Evolutionary conservation across 163 green algal genomes (phyloP).

Genomic region (Prototheca stagnorum): DNA sequence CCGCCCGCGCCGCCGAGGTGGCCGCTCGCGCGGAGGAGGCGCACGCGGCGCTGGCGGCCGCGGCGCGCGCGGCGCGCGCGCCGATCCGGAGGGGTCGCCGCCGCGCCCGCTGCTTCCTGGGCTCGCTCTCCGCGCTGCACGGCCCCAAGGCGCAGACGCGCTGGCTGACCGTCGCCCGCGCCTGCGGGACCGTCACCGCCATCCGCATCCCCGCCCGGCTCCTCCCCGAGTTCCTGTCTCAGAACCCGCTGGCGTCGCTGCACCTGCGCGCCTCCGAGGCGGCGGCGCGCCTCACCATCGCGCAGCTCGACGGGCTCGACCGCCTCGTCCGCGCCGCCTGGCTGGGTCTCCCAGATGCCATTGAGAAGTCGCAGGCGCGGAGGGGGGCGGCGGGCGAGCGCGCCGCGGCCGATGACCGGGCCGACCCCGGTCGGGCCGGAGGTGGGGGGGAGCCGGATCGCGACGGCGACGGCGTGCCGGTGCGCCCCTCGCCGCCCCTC

Average conservation of each 20-base stretch:
- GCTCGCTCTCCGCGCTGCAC: constrained; percentile 16
- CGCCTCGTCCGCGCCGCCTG: no score
- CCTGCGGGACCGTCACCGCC: neutral
- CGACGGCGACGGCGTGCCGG: no score
- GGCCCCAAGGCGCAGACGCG: constrained; percentile 2
- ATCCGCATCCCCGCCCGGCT: constrained; percentile 10
- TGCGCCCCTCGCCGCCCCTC: no score
- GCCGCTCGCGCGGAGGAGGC: constrained; percentile 5
- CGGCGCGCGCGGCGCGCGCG: constrained; percentile 3
- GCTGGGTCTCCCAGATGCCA: no score
- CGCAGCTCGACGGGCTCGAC: no score
- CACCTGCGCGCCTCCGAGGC: constrained; percentile 21
- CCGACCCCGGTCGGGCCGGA: no score
- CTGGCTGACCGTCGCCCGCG: constrained; percentile 4
- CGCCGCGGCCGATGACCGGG: no score
- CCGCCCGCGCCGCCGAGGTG: constrained; percentile 4
- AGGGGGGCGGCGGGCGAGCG: no score
- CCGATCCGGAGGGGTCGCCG: constrained; percentile 9
- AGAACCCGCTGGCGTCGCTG: constrained; percentile 25
- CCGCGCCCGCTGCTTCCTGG: constrained; percentile 11
- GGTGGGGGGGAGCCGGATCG: no score
- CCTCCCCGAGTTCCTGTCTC: constrained; percentile 16
- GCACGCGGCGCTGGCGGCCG: neutral
- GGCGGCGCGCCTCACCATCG: no score
- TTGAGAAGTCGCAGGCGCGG: no score